Evolutionary conservation across 2,329 filamentous ascomycete genomes (phyloP).

Genomic region (Aspergillus udagawae): DNA sequence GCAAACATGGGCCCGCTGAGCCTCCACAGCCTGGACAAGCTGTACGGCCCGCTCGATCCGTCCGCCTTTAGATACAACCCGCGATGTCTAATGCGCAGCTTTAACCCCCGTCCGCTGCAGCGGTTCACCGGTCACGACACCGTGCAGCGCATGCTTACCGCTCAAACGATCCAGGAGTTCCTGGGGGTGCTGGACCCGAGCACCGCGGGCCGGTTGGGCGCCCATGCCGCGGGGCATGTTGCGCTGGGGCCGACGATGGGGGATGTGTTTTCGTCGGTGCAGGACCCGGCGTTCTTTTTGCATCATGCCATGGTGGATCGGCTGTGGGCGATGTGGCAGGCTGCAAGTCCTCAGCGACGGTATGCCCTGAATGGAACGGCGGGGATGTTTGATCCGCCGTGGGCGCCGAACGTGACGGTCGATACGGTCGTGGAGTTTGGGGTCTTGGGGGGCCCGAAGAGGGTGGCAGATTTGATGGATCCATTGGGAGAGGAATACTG

Average conservation of each 20-base stretch:
- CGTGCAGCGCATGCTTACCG: not conserved
- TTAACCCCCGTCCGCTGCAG: not conserved
- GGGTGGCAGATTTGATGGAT: constrained; percentile 17
- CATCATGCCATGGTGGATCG: not conserved
- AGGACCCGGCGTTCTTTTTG: not conserved
- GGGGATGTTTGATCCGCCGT: constrained; percentile 14
- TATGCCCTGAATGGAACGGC: constrained; percentile 18
- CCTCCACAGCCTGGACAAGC: not conserved
- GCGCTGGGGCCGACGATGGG: not conserved
- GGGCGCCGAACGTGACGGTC: constrained; percentile 7
- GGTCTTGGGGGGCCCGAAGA: constrained; percentile 8
- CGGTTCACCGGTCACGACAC: not conserved
- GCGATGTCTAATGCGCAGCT: constrained; percentile 6
- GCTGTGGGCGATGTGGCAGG: not conserved
- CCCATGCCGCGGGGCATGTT: not conserved
- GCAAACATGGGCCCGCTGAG: constrained; percentile 10
- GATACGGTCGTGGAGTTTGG: constrained; percentile 19
- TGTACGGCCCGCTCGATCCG: not conserved
- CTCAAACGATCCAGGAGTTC: not conserved
- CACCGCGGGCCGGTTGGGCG: not conserved
- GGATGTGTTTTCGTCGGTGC: not conserved
- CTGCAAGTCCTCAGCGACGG: not conserved
- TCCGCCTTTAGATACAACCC: constrained; percentile 10
- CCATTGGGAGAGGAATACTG: constrained; percentile 11
- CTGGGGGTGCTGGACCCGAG: not conserved